Evolutionary conservation across 2,329 filamentous ascomycete species (phyloP).

Genomic region (Macroventuria anomochaeta): DNA sequence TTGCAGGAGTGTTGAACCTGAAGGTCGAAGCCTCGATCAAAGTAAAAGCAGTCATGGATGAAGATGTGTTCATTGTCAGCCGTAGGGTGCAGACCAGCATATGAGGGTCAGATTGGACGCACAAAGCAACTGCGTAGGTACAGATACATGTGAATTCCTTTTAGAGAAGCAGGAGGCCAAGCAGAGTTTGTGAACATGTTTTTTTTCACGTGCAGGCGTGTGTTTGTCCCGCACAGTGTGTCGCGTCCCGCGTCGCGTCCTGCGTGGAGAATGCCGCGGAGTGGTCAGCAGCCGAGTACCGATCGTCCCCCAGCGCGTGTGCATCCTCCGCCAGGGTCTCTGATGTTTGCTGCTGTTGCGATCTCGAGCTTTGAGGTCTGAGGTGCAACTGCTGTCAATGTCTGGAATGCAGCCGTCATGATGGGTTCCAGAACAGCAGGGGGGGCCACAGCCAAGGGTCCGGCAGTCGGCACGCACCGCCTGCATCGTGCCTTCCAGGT

Average conservation of each 20-base stretch:
- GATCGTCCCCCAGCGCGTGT: not conserved
- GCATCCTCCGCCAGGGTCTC: no score
- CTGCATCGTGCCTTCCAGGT: not conserved
- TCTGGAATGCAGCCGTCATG: not conserved
- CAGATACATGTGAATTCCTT: no score
- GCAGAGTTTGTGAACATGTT: no score
- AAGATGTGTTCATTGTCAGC: no score
- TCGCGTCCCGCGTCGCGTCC: not conserved
- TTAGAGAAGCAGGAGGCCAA: no score
- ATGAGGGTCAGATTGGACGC: no score
- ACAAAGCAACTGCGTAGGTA: no score
- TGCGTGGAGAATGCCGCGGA: not conserved
- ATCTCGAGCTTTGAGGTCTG: not conserved
- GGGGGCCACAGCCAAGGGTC: conserved; percentile 6
- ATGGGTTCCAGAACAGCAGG: not conserved
- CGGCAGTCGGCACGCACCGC: conserved; percentile 10
- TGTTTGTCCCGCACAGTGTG: not conserved
- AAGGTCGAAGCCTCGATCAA: no score
- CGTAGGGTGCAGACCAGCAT: no score
- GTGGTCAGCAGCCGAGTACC: not conserved
- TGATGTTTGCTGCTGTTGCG: not conserved
- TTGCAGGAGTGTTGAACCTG: no score
- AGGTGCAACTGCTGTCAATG: not conserved
- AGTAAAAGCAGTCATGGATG: no score
- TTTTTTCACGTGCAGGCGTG: not conserved